Evolutionary conservation across 192 early-diverging fungal species (phyloP).

Genomic region (Coemansia sp.): DNA sequence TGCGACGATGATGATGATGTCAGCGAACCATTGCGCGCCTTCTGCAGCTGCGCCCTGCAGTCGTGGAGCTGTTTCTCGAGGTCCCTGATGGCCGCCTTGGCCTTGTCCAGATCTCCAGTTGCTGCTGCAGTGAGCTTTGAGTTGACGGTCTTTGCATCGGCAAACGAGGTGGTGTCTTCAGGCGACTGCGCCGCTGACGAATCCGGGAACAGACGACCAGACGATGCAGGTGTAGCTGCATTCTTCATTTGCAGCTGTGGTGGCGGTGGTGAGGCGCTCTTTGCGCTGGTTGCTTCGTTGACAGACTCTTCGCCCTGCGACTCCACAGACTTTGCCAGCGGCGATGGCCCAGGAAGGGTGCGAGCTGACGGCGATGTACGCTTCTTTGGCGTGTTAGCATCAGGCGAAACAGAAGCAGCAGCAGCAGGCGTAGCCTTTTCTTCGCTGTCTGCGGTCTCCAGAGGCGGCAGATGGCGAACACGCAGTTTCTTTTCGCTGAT

Average conservation of each 20-base stretch:
- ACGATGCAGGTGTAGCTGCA: conserved; percentile 10
- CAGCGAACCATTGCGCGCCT: conserved; percentile 6
- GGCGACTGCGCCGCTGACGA: conserved; percentile 31
- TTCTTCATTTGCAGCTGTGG: background rate
- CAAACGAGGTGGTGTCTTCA: conserved; percentile 14
- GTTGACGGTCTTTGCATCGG: too few relatives aligned
- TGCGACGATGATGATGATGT: conserved; percentile 1
- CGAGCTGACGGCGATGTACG: conserved; percentile 16
- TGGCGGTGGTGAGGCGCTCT: background rate
- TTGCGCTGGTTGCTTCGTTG: conserved; percentile 4
- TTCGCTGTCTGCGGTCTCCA: conserved; percentile 11
- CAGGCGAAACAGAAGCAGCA: background rate
- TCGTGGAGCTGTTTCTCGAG: conserved; percentile 46
- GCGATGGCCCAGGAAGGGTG: conserved; percentile 33
- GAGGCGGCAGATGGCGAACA: conserved; percentile 59
- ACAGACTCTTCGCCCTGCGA: conserved; percentile 4
- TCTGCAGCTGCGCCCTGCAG: conserved; percentile 23
- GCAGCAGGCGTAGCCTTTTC: conserved; percentile 9
- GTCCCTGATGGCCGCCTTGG: conserved; percentile 31
- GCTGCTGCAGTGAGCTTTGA: conserved; percentile 3
- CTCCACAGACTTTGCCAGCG: conserved; percentile 23
- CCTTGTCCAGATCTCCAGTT: conserved; percentile 40
- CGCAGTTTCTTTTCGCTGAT: conserved; percentile 71
- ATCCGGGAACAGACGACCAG: conserved; percentile 35
- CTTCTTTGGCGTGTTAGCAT: background rate